phyloP scores from a whole-genome alignment of 257 asterid genomes.

The Solanum clarkiae region DNA sequence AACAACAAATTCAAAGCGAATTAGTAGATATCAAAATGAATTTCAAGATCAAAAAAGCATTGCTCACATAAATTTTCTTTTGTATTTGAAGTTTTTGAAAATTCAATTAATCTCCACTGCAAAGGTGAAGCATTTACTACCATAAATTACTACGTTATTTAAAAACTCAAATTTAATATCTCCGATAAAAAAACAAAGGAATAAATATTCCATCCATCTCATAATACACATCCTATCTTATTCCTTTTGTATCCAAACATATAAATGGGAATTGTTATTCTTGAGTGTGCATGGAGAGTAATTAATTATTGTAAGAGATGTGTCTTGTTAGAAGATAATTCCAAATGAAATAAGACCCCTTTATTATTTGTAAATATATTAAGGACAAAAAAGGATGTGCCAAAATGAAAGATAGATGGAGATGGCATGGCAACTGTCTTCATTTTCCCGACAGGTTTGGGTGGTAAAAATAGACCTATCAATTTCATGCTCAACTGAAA shows the following conservation, averaged over 20 bases:
- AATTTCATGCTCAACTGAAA: slow-evolving; percentile 1
- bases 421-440: neutral
- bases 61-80: neutral
- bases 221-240: neutral
- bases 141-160: neutral
- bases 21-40: no score
- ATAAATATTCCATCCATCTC: neutral
- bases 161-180: neutral
- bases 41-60: no score
- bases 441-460: neutral
- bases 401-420: neutral
- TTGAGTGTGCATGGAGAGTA: neutral
- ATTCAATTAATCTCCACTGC: neutral
- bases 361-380: neutral
- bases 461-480: slow-evolving; percentile 17
- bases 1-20: neutral
- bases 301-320: neutral
- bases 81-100: neutral
- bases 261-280: neutral
- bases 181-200: fast-evolving
- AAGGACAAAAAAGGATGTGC: neutral
- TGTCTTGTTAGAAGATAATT: neutral
- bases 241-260: neutral
- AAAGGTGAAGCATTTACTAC: neutral
- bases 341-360: neutral